Conservation (phyloP, 1,284 basidiomycete species). For the Tremellales sp. region DNA sequence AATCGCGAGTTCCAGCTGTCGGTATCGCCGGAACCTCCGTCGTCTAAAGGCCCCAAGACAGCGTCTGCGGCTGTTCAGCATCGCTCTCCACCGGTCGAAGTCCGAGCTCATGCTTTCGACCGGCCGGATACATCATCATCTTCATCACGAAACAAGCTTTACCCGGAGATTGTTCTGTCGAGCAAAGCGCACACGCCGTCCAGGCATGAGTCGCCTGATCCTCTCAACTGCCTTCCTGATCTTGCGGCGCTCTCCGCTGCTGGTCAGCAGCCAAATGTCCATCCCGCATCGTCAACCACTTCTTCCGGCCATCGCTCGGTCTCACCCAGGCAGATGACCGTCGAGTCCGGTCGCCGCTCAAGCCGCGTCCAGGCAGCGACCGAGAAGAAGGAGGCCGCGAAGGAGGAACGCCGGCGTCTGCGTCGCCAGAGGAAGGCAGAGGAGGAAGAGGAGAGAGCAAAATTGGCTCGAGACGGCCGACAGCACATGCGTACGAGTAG, state of each 20-base stretch:
- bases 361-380: slow-evolving; percentile 15
- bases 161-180: not conserved
- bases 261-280: not conserved
- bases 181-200: not conserved
- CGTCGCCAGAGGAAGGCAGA: slow-evolving; percentile 4
- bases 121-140: too few relatives aligned
- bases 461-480: too few relatives aligned
- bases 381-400: slow-evolving; percentile 20
- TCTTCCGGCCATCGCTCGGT: slow-evolving; percentile 1
- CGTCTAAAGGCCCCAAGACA: too few relatives aligned
- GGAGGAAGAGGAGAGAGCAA: slow-evolving; percentile 9
- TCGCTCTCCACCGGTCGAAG: too few relatives aligned
- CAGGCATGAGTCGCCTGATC: not conserved
- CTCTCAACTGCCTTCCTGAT: not conserved
- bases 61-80: too few relatives aligned
- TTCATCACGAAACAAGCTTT: not conserved
- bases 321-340: not conserved
- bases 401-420: slow-evolving; percentile 19
- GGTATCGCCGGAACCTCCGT: too few relatives aligned
- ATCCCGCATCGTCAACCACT: not conserved
- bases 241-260: too few relatives aligned
- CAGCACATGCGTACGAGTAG: too few relatives aligned
- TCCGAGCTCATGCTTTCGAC: too few relatives aligned
- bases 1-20: too few relatives aligned
- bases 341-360: slow-evolving; percentile 7